Evolutionary conservation across 208 protist species (phyloP).

Genomic region (Trypanosoma theileri): DNA sequence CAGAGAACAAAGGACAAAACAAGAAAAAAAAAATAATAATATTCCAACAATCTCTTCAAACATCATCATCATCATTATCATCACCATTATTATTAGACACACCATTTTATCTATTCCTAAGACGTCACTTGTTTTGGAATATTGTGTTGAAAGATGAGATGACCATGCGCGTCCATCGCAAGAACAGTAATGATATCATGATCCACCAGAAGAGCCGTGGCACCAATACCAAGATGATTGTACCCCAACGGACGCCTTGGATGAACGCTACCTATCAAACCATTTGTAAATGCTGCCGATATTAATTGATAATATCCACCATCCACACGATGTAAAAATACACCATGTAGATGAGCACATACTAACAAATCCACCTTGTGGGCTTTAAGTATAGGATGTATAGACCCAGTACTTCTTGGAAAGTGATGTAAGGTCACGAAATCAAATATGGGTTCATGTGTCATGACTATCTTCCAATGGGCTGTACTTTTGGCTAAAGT

Average conservation of each 20-base stretch:
- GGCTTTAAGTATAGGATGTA: conserved; percentile 8
- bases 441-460: conserved; percentile 17
- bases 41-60: neutral
- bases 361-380: conserved; percentile 1
- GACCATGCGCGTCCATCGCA: neutral
- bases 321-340: conserved; percentile 5
- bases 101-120: neutral
- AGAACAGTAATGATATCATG: neutral
- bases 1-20: conserved; percentile 1
- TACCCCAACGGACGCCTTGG: conserved; percentile 4
- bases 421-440: neutral
- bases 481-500: conserved; percentile 8
- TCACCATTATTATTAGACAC: too few relatives aligned
- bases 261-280: neutral
- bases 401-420: neutral
- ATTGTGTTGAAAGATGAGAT: conserved; percentile 12
- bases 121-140: neutral
- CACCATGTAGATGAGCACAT: conserved; percentile 9
- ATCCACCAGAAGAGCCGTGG: conserved; percentile 8
- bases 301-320: conserved; percentile 21
- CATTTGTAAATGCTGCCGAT: conserved; percentile 5
- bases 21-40: conserved; percentile 9
- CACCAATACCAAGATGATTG: conserved; percentile 3
- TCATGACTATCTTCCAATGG: conserved; percentile 14
- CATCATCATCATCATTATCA: too few relatives aligned